Evolutionary conservation across 805 yeast genomes (phyloP).

Genomic region (Myxozyma lipomycoides): DNA sequence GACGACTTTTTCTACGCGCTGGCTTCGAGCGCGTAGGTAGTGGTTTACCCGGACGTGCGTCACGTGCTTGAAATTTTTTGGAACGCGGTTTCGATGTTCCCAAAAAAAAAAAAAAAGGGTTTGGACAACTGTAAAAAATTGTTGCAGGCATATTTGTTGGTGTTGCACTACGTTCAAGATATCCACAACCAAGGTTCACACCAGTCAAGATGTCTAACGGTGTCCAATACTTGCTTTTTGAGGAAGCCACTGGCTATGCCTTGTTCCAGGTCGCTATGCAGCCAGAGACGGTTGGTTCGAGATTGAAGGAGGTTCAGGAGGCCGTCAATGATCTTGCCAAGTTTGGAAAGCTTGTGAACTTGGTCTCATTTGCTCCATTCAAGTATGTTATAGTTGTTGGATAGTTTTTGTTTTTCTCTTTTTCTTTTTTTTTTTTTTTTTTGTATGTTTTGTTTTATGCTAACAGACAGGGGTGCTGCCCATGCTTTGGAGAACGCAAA

Average conservation of each 20-base stretch:
- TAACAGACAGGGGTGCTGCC: constrained; percentile 71
- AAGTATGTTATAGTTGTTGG: constrained; percentile 40
- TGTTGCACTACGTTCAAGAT: not conserved
- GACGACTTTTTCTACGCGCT: not conserved
- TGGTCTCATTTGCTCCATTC: constrained; percentile 95
- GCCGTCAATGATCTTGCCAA: constrained; percentile 79
- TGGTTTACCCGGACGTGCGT: not conserved
- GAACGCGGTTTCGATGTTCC: too few species aligned
- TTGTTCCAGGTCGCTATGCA: constrained; percentile 89
- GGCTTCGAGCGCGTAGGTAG: not conserved
- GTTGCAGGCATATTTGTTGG: not conserved
- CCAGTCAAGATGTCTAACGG: constrained; percentile 16
- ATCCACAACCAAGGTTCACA: too few species aligned
- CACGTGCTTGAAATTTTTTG: not conserved
- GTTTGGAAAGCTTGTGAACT: constrained; percentile 88
- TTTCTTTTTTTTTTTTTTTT: not conserved
- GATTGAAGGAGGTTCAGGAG: constrained; percentile 89
- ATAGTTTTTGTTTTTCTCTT: not conserved
- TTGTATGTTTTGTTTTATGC: not conserved
- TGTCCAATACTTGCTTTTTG: constrained; percentile 89
- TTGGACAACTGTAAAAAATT: not conserved
- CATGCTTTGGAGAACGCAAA: constrained; percentile 98
- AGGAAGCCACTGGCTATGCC: constrained; percentile 98
- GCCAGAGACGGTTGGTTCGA: constrained; percentile 90
- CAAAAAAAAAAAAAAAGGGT: not conserved